These are phyloP conservation scores for Taiozyma onychis DNA, from an alignment of 1,139 yeast genomes.

Conservation along the genomic window DNA sequence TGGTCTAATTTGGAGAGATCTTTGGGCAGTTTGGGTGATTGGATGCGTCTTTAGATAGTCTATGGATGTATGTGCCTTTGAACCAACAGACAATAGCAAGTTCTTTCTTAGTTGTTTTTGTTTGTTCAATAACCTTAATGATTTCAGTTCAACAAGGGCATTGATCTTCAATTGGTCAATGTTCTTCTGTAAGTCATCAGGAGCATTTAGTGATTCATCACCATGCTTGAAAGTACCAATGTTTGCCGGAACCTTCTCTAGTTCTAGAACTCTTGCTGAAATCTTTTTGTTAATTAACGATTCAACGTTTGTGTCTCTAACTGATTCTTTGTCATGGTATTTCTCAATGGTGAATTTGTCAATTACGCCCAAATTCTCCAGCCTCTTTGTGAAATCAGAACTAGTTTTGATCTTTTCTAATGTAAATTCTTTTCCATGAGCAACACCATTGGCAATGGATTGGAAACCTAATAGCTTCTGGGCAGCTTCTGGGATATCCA, in stretches of 20 bases:
- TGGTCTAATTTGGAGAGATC: slow-evolving; percentile 62
- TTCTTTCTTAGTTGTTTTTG: slow-evolving; percentile 83
- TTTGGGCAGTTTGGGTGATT: slow-evolving; percentile 50
- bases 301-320: slow-evolving; percentile 39
- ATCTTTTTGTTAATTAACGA: slow-evolving; percentile 49
- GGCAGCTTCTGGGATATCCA: slow-evolving; percentile 58
- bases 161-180: slow-evolving; percentile 50
- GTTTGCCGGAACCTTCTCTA: slow-evolving; percentile 74
- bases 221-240: slow-evolving; percentile 55
- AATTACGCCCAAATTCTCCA: slow-evolving; percentile 28
- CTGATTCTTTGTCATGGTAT: slow-evolving; percentile 16
- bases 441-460: neutral
- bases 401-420: slow-evolving; percentile 26
- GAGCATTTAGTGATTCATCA: slow-evolving; percentile 33
- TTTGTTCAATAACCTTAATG: slow-evolving; percentile 70
- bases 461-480: slow-evolving; percentile 10
- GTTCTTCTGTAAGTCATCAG: slow-evolving; percentile 36
- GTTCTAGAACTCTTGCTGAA: slow-evolving; percentile 63
- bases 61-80: slow-evolving; percentile 51
- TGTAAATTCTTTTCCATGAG: neutral
- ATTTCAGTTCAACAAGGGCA: slow-evolving; percentile 77
- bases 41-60: slow-evolving; percentile 43
- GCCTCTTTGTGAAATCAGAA: slow-evolving; percentile 28
- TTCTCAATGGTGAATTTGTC: slow-evolving; percentile 25
- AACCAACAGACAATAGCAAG: slow-evolving; percentile 60